Evolutionary conservation across 495 filamentous ascomycete genomes (phyloP).

Genomic region (Penicillium chermesinum): DNA sequence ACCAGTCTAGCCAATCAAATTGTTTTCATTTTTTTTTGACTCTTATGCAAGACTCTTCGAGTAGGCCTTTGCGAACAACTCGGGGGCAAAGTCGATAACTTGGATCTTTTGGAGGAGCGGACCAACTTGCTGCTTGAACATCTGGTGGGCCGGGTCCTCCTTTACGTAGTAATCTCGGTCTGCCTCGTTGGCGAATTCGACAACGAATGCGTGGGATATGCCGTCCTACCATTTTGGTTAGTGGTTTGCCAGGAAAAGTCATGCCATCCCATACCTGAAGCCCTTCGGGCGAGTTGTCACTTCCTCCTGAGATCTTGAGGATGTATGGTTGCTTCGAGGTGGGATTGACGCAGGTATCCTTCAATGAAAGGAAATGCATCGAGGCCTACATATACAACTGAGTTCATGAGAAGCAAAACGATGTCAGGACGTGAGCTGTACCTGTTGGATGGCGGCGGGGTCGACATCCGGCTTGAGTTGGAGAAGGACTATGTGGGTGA

Average conservation of each 20-base stretch:
- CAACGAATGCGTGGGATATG: constrained; percentile 43
- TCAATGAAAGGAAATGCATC: constrained; percentile 33
- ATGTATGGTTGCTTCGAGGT: constrained; percentile 45
- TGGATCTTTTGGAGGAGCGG: constrained; percentile 37
- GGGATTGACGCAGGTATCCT: constrained; percentile 41
- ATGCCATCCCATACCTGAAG: constrained; percentile 45
- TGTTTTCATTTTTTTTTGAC: background rate
- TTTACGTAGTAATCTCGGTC: constrained; percentile 43
- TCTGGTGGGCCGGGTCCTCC: constrained; percentile 35
- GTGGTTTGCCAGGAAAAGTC: background rate
- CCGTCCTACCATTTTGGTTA: no score
- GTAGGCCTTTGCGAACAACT: constrained; percentile 15
- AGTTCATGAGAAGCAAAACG: no score
- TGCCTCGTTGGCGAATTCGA: constrained; percentile 32
- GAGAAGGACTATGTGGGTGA: constrained; percentile 59
- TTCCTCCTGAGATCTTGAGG: constrained; percentile 51
- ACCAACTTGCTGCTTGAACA: constrained; percentile 28
- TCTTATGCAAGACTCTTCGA: no score
- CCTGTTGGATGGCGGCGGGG: constrained; percentile 42
- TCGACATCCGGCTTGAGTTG: constrained; percentile 48
- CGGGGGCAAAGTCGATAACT: constrained; percentile 36
- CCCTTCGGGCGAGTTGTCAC: constrained; percentile 61
- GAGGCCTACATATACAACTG: constrained; percentile 21
- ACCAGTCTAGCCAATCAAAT: no score
- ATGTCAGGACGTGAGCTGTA: constrained; percentile 23